Conservation (phyloP, 495 filamentous ascomycete species). For the Cenococcum geophilum region DNA sequence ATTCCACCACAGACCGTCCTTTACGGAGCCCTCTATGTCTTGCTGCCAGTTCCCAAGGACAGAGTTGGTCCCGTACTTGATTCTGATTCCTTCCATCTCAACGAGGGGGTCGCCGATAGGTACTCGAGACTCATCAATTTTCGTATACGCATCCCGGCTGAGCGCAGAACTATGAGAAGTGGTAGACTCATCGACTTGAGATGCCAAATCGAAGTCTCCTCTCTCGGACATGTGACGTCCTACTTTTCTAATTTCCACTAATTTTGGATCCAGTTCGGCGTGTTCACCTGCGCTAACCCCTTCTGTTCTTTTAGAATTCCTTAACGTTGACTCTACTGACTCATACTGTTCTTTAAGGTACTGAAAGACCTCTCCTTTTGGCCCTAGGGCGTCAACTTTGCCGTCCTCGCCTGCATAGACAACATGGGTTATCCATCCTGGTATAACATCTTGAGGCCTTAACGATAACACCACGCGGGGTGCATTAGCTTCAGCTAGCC, state of each 20-base stretch:
- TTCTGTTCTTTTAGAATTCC: neutral
- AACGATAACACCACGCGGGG: slow-evolving; percentile 72
- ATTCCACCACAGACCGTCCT: slow-evolving; percentile 70
- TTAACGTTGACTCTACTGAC: slow-evolving; percentile 6
- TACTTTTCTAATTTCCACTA: slow-evolving; percentile 48
- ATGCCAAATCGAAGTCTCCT: slow-evolving; percentile 40
- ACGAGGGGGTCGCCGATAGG: slow-evolving; percentile 58
- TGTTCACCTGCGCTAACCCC: slow-evolving; percentile 43
- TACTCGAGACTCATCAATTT: slow-evolving; percentile 17
- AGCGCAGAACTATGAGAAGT: slow-evolving; percentile 13
- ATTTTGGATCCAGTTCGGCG: slow-evolving; percentile 49
- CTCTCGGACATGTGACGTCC: slow-evolving; percentile 43
- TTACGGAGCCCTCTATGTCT: slow-evolving; percentile 41
- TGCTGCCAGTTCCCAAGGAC: slow-evolving; percentile 77
- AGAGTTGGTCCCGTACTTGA: slow-evolving; percentile 70
- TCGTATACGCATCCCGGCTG: slow-evolving; percentile 34
- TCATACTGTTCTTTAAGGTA: slow-evolving; percentile 44
- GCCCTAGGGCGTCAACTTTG: slow-evolving; percentile 51
- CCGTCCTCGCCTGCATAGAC: slow-evolving; percentile 59
- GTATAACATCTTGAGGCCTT: slow-evolving; percentile 77
- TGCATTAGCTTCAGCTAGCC: slow-evolving; percentile 54
- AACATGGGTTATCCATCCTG: slow-evolving; percentile 83
- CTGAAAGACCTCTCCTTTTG: slow-evolving; percentile 48
- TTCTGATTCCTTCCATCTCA: slow-evolving; percentile 75
- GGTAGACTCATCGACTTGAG: slow-evolving; percentile 6